Percentiles rank a stretch among this genome's conserved stretches.
Conservation (phyloP, 768 basidiomycete genomes). For the Cyclocybe cylindracea region DNA sequence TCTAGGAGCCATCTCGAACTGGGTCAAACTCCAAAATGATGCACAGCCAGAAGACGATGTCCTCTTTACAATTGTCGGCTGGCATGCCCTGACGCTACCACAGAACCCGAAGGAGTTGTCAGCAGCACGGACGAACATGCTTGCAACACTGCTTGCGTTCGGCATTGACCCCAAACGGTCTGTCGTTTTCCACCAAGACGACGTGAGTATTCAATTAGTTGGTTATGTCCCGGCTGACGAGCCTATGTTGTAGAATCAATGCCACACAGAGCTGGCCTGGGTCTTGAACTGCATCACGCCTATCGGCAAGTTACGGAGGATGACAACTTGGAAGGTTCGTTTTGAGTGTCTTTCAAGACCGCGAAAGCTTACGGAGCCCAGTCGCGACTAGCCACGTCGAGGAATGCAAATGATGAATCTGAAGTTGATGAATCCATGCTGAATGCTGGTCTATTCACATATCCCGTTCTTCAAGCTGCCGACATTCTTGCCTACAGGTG, state of each 20-base stretch:
- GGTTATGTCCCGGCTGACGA: background rate
- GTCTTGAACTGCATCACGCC: slow-evolving; percentile 84
- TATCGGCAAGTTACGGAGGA: slow-evolving; percentile 77
- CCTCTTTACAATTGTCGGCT: slow-evolving; percentile 87
- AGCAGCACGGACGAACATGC: slow-evolving; percentile 68
- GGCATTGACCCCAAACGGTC: slow-evolving; percentile 80
- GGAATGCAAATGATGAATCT: slow-evolving; percentile 73
- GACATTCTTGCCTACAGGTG: slow-evolving; percentile 88
- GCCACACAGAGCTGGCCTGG: slow-evolving; percentile 90
- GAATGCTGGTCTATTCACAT: slow-evolving; percentile 86
- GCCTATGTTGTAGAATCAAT: slow-evolving; percentile 57
- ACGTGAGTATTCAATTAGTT: slow-evolving; percentile 50
- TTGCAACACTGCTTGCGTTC: slow-evolving; percentile 81
- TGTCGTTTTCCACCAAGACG: slow-evolving; percentile 85
- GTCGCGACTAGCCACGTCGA: slow-evolving; percentile 73
- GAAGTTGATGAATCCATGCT: slow-evolving; percentile 82
- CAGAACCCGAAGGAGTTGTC: slow-evolving; percentile 72
- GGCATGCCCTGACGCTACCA: slow-evolving; percentile 92
- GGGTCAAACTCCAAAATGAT: slow-evolving; percentile 77
- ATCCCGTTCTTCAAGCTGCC: slow-evolving; percentile 92
- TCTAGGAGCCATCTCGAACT: slow-evolving; percentile 86
- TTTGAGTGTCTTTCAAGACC: background rate
- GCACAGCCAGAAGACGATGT: slow-evolving; percentile 60
- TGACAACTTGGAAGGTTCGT: slow-evolving; percentile 96
- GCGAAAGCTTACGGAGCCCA: slow-evolving; percentile 26